These are phyloP conservation scores for Phalaenopsis hybrid DNA, from an alignment of 116 monocot species.

Conservation along the genomic window DNA sequence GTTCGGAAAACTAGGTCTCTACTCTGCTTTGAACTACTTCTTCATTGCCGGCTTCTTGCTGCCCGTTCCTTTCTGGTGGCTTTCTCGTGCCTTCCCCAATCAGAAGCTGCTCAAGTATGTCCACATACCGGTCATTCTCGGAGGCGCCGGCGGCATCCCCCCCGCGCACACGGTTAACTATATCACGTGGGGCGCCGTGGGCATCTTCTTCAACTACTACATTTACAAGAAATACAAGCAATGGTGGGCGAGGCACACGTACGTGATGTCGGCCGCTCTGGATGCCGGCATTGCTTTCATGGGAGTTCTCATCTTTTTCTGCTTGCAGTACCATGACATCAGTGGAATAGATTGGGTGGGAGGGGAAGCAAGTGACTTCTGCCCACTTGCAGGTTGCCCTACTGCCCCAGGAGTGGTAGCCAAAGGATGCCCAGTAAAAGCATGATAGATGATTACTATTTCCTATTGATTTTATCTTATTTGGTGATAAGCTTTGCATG, in stretches of 20 bases:
- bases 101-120: conserved; percentile 37
- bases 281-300: conserved; percentile 32
- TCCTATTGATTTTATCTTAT: too few relatives aligned
- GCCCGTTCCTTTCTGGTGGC: conserved; percentile 38
- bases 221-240: conserved; percentile 25
- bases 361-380: conserved; percentile 11
- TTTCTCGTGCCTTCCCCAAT: conserved; percentile 23
- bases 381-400: conserved; percentile 22
- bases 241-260: conserved; percentile 35
- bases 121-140: conserved; percentile 27
- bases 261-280: conserved; percentile 26
- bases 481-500: too few relatives aligned
- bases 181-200: conserved; percentile 20
- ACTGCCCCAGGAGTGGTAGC: conserved; percentile 10
- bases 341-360: conserved; percentile 44
- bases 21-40: conserved; percentile 26
- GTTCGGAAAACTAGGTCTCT: conserved; percentile 40
- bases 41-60: conserved; percentile 29
- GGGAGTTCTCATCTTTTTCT: conserved; percentile 20
- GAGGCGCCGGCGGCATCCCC: conserved; percentile 14
- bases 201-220: conserved; percentile 21
- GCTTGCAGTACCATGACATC: conserved; percentile 9
- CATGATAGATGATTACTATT: too few relatives aligned
- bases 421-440: conserved; percentile 7
- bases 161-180: conserved; percentile 27